Conservation (phyloP, 2,329 filamentous ascomycete genomes). For the Dothiorella sarmentorum region DNA sequence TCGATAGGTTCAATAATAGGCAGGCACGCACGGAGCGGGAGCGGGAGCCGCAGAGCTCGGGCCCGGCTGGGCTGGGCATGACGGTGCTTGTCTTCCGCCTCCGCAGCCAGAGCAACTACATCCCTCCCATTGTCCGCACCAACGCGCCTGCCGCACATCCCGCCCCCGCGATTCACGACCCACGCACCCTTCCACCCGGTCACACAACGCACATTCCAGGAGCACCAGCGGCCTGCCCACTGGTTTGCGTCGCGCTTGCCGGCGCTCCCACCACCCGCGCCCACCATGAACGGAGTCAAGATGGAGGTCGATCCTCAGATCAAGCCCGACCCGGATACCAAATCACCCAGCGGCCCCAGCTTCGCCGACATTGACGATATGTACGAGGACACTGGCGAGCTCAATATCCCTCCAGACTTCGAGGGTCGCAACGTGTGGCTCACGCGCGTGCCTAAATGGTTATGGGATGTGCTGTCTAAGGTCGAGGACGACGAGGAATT, state of each 20-base stretch:
- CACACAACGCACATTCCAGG: background rate
- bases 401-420: constrained; percentile 31
- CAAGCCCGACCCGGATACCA: constrained; percentile 32
- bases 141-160: background rate
- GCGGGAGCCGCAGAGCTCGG: background rate
- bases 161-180: background rate
- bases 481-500: constrained; percentile 38
- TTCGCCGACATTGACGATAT: constrained; percentile 40
- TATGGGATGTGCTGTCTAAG: constrained; percentile 35
- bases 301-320: constrained; percentile 36
- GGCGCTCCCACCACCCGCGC: background rate
- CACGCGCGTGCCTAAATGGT: constrained; percentile 39
- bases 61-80: constrained; percentile 27
- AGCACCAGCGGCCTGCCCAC: background rate
- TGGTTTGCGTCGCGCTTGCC: background rate
- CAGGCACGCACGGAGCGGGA: background rate
- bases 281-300: constrained; percentile 40
- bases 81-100: constrained; percentile 7
- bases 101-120: background rate
- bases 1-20: background rate
- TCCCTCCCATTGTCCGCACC: constrained; percentile 1
- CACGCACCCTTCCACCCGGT: background rate
- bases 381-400: constrained; percentile 45
- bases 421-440: constrained; percentile 30
- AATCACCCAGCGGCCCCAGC: constrained; percentile 25